Conservation (phyloP, 1,139 yeast species). For the Chernovozyma sophiae-reginae region DNA sequence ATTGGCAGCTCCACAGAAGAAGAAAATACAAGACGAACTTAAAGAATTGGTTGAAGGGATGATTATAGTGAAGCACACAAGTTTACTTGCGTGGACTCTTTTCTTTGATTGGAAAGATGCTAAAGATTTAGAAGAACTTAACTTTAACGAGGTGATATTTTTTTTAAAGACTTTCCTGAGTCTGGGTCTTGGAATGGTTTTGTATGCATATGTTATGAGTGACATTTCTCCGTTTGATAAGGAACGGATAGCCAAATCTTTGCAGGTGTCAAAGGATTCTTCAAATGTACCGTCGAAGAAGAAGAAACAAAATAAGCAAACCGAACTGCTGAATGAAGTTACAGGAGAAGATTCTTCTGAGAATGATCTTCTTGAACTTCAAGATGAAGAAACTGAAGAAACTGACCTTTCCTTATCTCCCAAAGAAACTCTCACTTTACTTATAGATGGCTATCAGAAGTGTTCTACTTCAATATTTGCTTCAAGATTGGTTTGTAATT, state of each 20-base stretch:
- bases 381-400: conserved; percentile 19
- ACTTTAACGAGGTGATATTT: conserved; percentile 40
- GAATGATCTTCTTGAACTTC: conserved; percentile 12
- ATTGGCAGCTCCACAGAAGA: conserved; percentile 38
- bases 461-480: conserved; percentile 54
- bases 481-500: conserved; percentile 60
- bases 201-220: conserved; percentile 59
- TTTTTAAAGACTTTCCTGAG: conserved; percentile 57
- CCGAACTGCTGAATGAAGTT: neutral
- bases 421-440: conserved; percentile 50
- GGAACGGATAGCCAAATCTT: neutral
- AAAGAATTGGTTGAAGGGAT: conserved; percentile 64
- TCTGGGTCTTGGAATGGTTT: conserved; percentile 60
- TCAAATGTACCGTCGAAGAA: conserved; percentile 3
- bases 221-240: conserved; percentile 59
- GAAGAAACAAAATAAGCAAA: conserved; percentile 1
- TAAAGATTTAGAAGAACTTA: conserved; percentile 43
- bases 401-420: conserved; percentile 25
- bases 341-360: conserved; percentile 8
- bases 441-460: conserved; percentile 51
- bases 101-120: conserved; percentile 77
- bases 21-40: conserved; percentile 36
- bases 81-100: conserved; percentile 67
- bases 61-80: conserved; percentile 61
- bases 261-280: conserved; percentile 1